phyloP scores from a whole-genome alignment of 2,329 filamentous ascomycete genomes.

The Purpureocillium lavendulum region DNA sequence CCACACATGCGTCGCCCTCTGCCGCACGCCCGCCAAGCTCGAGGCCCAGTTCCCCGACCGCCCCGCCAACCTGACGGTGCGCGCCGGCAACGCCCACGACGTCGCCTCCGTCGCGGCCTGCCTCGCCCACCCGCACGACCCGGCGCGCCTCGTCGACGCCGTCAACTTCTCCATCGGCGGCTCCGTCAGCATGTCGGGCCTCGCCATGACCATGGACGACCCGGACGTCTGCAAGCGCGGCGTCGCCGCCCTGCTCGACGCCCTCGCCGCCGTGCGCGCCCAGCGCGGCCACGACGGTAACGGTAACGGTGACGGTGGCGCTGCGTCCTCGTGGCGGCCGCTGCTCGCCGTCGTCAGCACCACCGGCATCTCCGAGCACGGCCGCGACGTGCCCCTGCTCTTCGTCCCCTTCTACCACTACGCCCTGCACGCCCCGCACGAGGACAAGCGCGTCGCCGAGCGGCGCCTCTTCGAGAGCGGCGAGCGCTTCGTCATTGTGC shows the following conservation, averaged over 20 bases:
- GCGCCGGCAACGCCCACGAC: slow-evolving; percentile 29
- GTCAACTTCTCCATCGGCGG: slow-evolving; percentile 31
- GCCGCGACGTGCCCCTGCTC: slow-evolving; percentile 24
- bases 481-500: slow-evolving; percentile 28
- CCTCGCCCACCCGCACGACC: slow-evolving; percentile 18
- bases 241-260: slow-evolving; percentile 23
- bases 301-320: slow-evolving; percentile 4
- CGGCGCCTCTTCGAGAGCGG: slow-evolving; percentile 13
- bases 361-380: slow-evolving; percentile 28
- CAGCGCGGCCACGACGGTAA: too few species aligned
- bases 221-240: slow-evolving; percentile 31
- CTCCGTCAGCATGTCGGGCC: slow-evolving; percentile 14
- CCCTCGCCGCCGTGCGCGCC: slow-evolving; percentile 17
- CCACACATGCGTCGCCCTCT: slow-evolving; percentile 29
- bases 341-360: slow-evolving; percentile 28
- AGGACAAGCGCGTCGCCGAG: slow-evolving; percentile 42
- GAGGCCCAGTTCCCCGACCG: slow-evolving; percentile 17
- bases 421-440: slow-evolving; percentile 31
- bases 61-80: slow-evolving; percentile 25
- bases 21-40: slow-evolving; percentile 32
- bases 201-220: slow-evolving; percentile 23
- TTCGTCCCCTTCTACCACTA: slow-evolving; percentile 34
- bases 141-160: slow-evolving; percentile 23
- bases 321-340: slow-evolving; percentile 22
- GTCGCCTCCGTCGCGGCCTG: slow-evolving; percentile 20